These are phyloP conservation scores for Acanthochlamys bracteata DNA, from an alignment of 106 monocot genomes.

Conservation along the genomic window DNA sequence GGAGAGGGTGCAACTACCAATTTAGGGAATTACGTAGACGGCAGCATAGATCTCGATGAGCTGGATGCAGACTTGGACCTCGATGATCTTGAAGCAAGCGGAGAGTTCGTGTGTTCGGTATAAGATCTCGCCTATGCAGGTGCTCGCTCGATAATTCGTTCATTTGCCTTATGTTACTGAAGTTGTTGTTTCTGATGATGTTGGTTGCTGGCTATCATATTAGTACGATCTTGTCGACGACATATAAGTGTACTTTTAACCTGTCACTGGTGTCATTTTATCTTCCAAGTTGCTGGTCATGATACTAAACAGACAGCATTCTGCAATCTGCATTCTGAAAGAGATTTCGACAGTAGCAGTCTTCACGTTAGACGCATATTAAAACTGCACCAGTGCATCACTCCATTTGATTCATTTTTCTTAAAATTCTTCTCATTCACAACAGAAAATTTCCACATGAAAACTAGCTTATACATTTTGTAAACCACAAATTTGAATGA, in stretches of 20 bases:
- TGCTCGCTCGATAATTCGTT: too few species aligned
- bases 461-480: background rate
- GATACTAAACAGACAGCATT: too few species aligned
- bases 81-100: conserved; percentile 72
- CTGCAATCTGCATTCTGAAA: too few species aligned
- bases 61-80: conserved; percentile 57
- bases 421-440: background rate
- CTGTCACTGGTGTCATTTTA: too few species aligned
- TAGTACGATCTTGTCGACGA: too few species aligned
- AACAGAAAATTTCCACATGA: background rate
- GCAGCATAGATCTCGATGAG: conserved; percentile 52
- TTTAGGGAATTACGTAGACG: conserved; percentile 11
- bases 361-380: background rate
- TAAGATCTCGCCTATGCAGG: conserved; percentile 4
- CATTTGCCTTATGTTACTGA: too few species aligned
- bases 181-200: too few species aligned
- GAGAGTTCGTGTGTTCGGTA: conserved; percentile 66
- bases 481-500: background rate
- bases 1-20: conserved; percentile 8
- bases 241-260: too few species aligned
- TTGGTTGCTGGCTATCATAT: too few species aligned
- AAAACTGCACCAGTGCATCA: background rate
- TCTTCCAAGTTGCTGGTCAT: too few species aligned
- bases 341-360: background rate
- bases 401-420: background rate